Conservation (phyloP, 2,329 filamentous ascomycete species). For the Aureobasidium sp. region DNA sequence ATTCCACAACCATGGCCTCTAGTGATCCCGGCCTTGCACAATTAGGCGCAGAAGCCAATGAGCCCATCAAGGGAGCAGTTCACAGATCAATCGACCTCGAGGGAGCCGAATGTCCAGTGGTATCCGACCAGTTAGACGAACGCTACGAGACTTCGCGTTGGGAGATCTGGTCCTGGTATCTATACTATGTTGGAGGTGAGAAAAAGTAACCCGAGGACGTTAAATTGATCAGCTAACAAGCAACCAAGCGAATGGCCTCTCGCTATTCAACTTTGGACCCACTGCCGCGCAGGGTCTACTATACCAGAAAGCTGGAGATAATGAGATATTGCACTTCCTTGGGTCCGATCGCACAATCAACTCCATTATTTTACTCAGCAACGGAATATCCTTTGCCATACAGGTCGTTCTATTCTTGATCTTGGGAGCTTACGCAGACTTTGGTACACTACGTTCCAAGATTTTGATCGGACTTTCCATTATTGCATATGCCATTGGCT, state of each 20-base stretch:
- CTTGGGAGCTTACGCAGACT: conserved; percentile 53
- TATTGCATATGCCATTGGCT: conserved; percentile 57
- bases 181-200: neutral
- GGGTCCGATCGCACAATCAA: conserved; percentile 55
- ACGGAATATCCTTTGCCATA: conserved; percentile 62
- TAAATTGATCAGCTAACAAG: neutral
- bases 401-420: conserved; percentile 53
- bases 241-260: conserved; percentile 34
- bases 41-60: conserved; percentile 25
- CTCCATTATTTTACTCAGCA: conserved; percentile 58
- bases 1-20: conserved; percentile 26
- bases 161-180: conserved; percentile 44
- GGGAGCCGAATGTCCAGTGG: conserved; percentile 38
- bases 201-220: too few relatives aligned
- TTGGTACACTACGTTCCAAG: conserved; percentile 57
- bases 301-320: conserved; percentile 52
- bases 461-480: conserved; percentile 56
- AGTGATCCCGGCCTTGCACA: conserved; percentile 28
- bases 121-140: conserved; percentile 50
- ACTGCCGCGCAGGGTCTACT: too few relatives aligned
- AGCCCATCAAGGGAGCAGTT: conserved; percentile 26
- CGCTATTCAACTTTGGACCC: conserved; percentile 62
- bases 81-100: conserved; percentile 20
- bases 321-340: conserved; percentile 48
- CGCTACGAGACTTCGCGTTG: conserved; percentile 44